These are phyloP conservation scores for Mucor circinelloides DNA, from an alignment of 371 early-diverging fungal genomes.

Conservation along the genomic window DNA sequence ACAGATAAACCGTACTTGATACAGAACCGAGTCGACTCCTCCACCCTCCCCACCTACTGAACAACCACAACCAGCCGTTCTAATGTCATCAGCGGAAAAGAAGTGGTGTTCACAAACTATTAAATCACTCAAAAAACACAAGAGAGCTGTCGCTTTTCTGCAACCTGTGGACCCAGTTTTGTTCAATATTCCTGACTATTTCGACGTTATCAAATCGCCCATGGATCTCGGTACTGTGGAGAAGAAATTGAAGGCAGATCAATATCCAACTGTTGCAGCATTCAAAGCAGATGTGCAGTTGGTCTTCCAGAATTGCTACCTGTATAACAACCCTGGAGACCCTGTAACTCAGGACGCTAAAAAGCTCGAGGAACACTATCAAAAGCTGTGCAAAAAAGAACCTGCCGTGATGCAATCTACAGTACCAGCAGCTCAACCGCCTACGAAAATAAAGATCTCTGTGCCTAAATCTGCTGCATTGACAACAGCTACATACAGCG, in stretches of 20 bases:
- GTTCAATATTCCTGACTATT: constrained; percentile 69
- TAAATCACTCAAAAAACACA: constrained; percentile 66
- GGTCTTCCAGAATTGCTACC: constrained; percentile 57
- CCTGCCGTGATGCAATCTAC: constrained; percentile 11
- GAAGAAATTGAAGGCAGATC: constrained; percentile 58
- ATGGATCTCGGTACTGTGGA: constrained; percentile 98
- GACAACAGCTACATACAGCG: background rate
- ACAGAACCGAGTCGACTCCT: background rate
- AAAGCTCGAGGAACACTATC: constrained; percentile 62
- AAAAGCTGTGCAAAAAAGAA: constrained; percentile 20
- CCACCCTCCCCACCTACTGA: background rate
- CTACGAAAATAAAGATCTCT: background rate
- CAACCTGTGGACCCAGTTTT: constrained; percentile 53
- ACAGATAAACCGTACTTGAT: too few species aligned
- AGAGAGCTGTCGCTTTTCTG: constrained; percentile 76
- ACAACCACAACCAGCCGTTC: background rate
- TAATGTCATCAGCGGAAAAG: constrained; percentile 20
- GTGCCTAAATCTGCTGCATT: background rate
- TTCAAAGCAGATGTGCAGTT: constrained; percentile 50
- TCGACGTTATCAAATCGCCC: constrained; percentile 88
- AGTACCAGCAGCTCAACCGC: background rate
- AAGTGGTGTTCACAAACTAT: constrained; percentile 40
- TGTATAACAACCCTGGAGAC: constrained; percentile 79
- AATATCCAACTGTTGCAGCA: constrained; percentile 47
- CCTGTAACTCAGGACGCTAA: constrained; percentile 72